Conservation (phyloP, 192 early-diverging fungal genomes). For the Chytriomyces hyalinus region DNA sequence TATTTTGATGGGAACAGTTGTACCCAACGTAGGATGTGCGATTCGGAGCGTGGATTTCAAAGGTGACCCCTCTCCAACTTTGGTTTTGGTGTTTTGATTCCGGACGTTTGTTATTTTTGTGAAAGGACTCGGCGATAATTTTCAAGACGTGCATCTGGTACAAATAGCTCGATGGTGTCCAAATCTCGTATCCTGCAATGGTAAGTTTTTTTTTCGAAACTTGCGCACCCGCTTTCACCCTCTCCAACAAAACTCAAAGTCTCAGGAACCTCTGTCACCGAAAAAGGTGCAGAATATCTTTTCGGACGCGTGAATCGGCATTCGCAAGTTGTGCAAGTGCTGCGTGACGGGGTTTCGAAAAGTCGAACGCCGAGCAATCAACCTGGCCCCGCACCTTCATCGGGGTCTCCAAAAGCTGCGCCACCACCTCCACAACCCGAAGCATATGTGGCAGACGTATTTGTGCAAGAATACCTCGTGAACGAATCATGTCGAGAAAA, state of each 20-base stretch:
- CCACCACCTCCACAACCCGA: conserved; percentile 21
- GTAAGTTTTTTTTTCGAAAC: not conserved
- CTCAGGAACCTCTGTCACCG: conserved; percentile 32
- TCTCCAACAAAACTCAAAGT: not conserved
- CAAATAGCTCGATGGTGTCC: conserved; percentile 40
- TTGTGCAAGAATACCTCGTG: not conserved
- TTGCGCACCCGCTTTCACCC: not conserved
- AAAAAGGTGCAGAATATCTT: conserved; percentile 25
- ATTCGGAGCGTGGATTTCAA: not conserved
- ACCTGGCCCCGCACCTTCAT: too few species aligned
- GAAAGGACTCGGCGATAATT: conserved; percentile 1
- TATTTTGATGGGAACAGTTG: not conserved
- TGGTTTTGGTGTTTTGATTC: too few species aligned
- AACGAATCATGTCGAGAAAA: not conserved
- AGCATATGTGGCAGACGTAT: not conserved
- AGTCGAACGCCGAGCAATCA: not conserved
- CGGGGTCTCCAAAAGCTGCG: not conserved
- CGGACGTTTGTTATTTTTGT: not conserved
- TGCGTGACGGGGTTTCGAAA: conserved; percentile 9
- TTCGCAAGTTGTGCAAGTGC: not conserved
- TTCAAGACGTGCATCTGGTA: conserved; percentile 26
- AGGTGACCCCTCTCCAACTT: not conserved
- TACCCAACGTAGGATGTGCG: too few species aligned
- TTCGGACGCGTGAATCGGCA: conserved; percentile 17
- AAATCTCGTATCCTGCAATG: conserved; percentile 1